phyloP scores from a whole-genome alignment of 306 rosid species.

The Cicer chorassanicum region DNA sequence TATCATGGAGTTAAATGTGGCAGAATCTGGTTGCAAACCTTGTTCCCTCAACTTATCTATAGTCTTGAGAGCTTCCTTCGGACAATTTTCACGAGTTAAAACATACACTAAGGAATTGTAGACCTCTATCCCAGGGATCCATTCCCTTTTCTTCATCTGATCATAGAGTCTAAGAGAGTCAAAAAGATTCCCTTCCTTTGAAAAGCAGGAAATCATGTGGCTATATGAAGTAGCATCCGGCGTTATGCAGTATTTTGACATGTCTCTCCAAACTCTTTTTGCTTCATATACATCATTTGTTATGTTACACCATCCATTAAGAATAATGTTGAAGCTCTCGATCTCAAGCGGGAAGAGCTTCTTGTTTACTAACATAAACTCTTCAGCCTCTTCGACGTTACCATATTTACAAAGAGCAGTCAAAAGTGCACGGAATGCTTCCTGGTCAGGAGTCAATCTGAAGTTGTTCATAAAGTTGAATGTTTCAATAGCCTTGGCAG shows the following conservation, averaged over 20 bases:
- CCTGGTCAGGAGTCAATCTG: conserved; percentile 74
- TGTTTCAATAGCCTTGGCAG: conserved; percentile 64
- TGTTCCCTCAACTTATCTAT: conserved; percentile 66
- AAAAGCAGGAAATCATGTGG: conserved; percentile 85
- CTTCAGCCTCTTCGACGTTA: conserved; percentile 88
- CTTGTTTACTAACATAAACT: conserved; percentile 75
- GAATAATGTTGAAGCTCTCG: conserved; percentile 76
- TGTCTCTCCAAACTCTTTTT: conserved; percentile 93
- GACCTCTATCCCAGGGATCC: conserved; percentile 63
- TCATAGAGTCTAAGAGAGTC: conserved; percentile 90
- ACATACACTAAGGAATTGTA: conserved; percentile 76
- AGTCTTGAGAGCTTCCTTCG: conserved; percentile 77
- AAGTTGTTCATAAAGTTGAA: conserved; percentile 85
- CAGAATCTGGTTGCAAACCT: conserved; percentile 75
- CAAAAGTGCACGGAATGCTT: conserved; percentile 64
- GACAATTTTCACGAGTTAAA: conserved; percentile 70
- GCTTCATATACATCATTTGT: conserved; percentile 68
- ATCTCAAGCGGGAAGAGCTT: conserved; percentile 79
- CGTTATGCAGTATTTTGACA: conserved; percentile 66
- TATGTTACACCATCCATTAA: conserved; percentile 85
- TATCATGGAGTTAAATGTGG: conserved; percentile 80
- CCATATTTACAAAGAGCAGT: conserved; percentile 74
- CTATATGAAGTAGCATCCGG: conserved; percentile 82
- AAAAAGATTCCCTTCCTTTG: conserved; percentile 80
- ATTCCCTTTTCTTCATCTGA: conserved; percentile 80